These are phyloP conservation scores for Clarireedia monteithiana DNA, from an alignment of 2,329 filamentous ascomycete genomes.

Conservation along the genomic window DNA sequence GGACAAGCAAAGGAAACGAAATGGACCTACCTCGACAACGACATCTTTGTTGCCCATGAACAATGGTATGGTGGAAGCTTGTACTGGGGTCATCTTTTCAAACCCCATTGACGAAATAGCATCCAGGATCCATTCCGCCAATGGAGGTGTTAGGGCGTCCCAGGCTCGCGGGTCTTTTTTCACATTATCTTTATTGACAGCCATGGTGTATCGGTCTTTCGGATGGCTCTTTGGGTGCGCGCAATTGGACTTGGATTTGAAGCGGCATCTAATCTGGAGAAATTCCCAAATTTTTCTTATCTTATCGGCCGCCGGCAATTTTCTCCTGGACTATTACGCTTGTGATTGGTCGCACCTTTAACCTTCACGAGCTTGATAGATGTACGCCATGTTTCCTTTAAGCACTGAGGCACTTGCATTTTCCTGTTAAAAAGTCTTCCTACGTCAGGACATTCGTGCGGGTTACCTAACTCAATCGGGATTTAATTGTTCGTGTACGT, in stretches of 20 bases:
- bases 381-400: not conserved
- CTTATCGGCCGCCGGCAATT: slow-evolving; percentile 1
- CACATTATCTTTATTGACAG: slow-evolving; percentile 8
- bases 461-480: too few species aligned
- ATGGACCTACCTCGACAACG: slow-evolving; percentile 61
- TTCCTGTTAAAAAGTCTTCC: not conserved
- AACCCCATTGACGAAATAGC: slow-evolving; percentile 82
- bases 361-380: not conserved
- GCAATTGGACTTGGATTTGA: too few species aligned
- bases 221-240: not conserved
- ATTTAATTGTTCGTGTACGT: too few species aligned
- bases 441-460: not conserved
- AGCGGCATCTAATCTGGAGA: not conserved
- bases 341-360: not conserved
- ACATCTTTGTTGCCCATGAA: slow-evolving; percentile 89
- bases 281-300: slow-evolving; percentile 7
- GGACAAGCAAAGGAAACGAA: not conserved
- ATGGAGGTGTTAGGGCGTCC: slow-evolving; percentile 59
- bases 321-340: not conserved
- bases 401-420: not conserved
- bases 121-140: slow-evolving; percentile 80
- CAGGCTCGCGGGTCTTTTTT: slow-evolving; percentile 50
- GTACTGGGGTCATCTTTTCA: slow-evolving; percentile 83
- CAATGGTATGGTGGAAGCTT: slow-evolving; percentile 81
- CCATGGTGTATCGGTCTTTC: not conserved